Conservation (phyloP, 2,329 filamentous ascomycete species). For the Paecilomyces sp. region DNA sequence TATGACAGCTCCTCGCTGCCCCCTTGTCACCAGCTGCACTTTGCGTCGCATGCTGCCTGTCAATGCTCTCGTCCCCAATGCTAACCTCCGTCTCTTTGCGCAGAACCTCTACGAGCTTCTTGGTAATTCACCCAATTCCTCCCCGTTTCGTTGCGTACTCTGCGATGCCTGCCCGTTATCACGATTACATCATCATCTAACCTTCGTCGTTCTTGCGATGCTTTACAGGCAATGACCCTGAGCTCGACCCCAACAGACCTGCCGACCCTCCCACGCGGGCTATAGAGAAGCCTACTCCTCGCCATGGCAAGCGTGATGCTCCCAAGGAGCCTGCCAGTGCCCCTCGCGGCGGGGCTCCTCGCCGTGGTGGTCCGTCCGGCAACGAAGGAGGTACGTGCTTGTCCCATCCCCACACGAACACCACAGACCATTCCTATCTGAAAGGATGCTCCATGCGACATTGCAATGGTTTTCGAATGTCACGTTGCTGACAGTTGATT, state of each 20-base stretch:
- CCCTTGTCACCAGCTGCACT: conserved; percentile 1
- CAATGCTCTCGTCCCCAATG: conserved; percentile 6
- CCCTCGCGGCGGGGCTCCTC: conserved; percentile 23
- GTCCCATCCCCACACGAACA: neutral
- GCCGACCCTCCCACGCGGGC: conserved; percentile 77
- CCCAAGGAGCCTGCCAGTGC: conserved; percentile 60
- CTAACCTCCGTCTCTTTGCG: conserved; percentile 28
- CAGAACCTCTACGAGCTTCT: conserved; percentile 98
- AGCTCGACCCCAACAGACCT: conserved; percentile 66
- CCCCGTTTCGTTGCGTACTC: conserved; percentile 9
- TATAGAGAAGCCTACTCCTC: conserved; percentile 72
- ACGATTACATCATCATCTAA: conserved; percentile 22
- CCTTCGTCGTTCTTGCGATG: conserved; percentile 17
- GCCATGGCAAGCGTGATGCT: conserved; percentile 80
- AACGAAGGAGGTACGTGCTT: conserved; percentile 76
- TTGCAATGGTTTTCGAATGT: neutral
- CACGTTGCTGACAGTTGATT: conserved; percentile 2
- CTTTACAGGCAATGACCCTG: conserved; percentile 58
- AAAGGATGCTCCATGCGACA: neutral
- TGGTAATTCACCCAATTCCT: conserved; percentile 55
- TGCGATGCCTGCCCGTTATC: conserved; percentile 11
- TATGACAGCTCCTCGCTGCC: conserved; percentile 20
- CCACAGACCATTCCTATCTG: conserved; percentile 1
- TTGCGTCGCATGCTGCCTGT: neutral
- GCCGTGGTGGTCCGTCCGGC: conserved; percentile 54